Conservation (phyloP, 768 basidiomycete genomes). For the Terana coerulea region DNA sequence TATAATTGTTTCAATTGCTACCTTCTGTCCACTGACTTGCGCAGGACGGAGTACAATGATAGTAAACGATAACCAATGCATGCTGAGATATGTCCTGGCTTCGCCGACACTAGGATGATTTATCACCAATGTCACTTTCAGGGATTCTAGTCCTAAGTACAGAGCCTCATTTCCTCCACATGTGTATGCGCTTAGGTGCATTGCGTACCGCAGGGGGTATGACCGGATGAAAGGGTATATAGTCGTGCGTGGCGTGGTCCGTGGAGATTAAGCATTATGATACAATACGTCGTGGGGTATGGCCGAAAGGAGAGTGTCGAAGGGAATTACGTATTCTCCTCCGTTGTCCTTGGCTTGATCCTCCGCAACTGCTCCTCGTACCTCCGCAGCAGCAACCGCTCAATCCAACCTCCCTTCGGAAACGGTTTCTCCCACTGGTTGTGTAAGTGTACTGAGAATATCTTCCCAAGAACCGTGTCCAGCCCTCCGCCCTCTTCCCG, state of each 20-base stretch:
- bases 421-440: slow-evolving; percentile 94
- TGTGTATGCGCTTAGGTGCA: no score
- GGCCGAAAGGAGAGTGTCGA: neutral
- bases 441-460: slow-evolving; percentile 91
- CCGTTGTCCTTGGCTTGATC: slow-evolving; percentile 9
- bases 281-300: slow-evolving; percentile 14
- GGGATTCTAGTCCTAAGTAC: no score
- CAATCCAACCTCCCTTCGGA: slow-evolving; percentile 84
- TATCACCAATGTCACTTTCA: no score
- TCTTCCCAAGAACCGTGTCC: slow-evolving; percentile 57
- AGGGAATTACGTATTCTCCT: slow-evolving; percentile 6
- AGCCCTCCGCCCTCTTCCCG: slow-evolving; percentile 59
- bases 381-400: slow-evolving; percentile 63
- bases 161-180: no score
- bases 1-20: no score
- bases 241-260: slow-evolving; percentile 13
- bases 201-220: no score
- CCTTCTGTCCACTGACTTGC: no score
- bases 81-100: no score
- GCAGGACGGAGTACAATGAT: no score
- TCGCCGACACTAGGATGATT: no score
- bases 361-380: slow-evolving; percentile 43
- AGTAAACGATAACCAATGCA: no score
- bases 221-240: slow-evolving; percentile 12
- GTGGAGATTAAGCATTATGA: slow-evolving; percentile 16